A percentile compares a stretch with the other conserved stretches of the same genome.
Conservation (phyloP, 345 rosid genomes). For the Leavenworthia alabamica region DNA sequence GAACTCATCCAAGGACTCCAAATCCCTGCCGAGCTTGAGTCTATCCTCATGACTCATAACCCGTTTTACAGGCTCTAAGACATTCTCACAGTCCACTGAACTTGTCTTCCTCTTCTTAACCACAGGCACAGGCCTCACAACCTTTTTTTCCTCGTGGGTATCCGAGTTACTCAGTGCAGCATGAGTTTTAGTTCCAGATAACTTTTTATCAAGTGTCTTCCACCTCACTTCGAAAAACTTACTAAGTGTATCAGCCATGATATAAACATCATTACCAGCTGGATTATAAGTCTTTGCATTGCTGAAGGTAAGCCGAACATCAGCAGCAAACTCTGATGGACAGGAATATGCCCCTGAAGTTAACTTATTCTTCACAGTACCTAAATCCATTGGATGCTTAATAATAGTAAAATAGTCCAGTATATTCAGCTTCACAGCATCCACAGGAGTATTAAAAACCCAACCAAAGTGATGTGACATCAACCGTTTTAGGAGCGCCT, state of each 20-base stretch:
- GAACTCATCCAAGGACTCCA: slow-evolving; percentile 49
- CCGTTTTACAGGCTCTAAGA: slow-evolving; percentile 66
- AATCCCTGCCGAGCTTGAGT: slow-evolving; percentile 74
- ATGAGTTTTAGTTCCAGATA: slow-evolving; percentile 40
- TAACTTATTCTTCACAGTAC: slow-evolving; percentile 67
- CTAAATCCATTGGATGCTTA: slow-evolving; percentile 89
- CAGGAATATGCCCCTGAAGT: slow-evolving; percentile 59
- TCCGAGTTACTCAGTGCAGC: slow-evolving; percentile 38
- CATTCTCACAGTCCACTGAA: slow-evolving; percentile 57
- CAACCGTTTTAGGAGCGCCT: slow-evolving; percentile 59
- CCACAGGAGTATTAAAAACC: slow-evolving; percentile 82
- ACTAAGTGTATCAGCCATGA: slow-evolving; percentile 56
- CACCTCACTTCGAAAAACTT: slow-evolving; percentile 72
- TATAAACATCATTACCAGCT: slow-evolving; percentile 67
- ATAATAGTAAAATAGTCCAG: slow-evolving; percentile 72
- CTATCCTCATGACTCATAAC: slow-evolving; percentile 90
- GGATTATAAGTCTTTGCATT: slow-evolving; percentile 93
- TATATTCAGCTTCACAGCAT: slow-evolving; percentile 57
- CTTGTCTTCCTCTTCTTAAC: slow-evolving; percentile 56
- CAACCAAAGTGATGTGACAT: slow-evolving; percentile 72
- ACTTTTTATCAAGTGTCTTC: slow-evolving; percentile 56
- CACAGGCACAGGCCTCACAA: slow-evolving; percentile 38
- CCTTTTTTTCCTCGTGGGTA: slow-evolving; percentile 38
- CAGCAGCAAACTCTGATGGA: slow-evolving; percentile 77
- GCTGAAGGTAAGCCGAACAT: slow-evolving; percentile 87